phyloP scores from a whole-genome alignment of 805 yeast species.

The Cyberlindnera bimundalis region DNA sequence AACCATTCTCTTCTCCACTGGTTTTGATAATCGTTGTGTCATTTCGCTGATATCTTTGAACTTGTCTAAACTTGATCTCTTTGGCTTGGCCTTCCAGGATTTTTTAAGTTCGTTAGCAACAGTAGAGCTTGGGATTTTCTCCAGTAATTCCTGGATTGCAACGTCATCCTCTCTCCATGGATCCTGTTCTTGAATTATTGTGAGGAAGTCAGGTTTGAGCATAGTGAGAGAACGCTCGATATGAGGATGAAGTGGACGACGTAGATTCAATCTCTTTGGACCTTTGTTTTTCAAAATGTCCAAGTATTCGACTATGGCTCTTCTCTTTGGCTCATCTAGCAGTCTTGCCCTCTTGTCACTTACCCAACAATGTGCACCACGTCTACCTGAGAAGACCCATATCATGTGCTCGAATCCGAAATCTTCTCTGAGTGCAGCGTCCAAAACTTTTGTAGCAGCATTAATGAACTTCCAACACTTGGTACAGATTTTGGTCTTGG shows the following conservation, averaged over 20 bases:
- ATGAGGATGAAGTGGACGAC: conserved; percentile 89
- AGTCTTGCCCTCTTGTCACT: conserved; percentile 80
- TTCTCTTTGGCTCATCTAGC: conserved; percentile 68
- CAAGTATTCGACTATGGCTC: conserved; percentile 79
- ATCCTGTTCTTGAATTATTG: conserved; percentile 77
- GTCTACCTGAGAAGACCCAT: conserved; percentile 97
- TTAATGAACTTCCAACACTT: conserved; percentile 94
- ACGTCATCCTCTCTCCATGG: conserved; percentile 69
- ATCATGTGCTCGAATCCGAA: conserved; percentile 83
- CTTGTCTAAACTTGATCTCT: conserved; percentile 54
- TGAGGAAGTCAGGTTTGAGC: conserved; percentile 59
- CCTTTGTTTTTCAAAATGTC: conserved; percentile 63
- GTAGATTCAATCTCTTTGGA: conserved; percentile 47
- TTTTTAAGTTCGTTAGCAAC: conserved; percentile 49
- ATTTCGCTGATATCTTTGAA: conserved; percentile 73
- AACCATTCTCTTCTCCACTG: conserved; percentile 43
- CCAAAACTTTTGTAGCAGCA: conserved; percentile 75
- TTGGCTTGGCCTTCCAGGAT: conserved; percentile 56
- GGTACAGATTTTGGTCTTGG: conserved; percentile 75
- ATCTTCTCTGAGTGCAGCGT: conserved; percentile 71
- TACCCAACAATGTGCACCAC: conserved; percentile 99
- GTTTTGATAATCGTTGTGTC: conserved; percentile 40
- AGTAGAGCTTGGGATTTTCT: conserved; percentile 55
- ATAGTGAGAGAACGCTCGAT: conserved; percentile 69
- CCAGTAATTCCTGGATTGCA: conserved; percentile 53